Conservation (phyloP, 176 grass and related monocot species). For the Juncus inflexus region DNA sequence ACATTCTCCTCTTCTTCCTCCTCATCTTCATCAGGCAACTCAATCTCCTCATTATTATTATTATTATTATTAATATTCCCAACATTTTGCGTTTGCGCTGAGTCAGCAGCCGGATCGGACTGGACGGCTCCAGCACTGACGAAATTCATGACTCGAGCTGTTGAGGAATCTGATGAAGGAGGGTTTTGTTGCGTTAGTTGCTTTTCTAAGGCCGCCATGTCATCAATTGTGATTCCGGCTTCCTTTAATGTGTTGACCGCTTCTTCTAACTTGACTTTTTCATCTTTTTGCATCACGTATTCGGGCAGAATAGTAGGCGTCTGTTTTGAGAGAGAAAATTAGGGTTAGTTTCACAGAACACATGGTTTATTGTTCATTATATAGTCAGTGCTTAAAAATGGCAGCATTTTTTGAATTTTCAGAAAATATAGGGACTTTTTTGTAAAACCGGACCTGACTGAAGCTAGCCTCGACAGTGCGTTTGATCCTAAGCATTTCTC, state of each 20-base stretch:
- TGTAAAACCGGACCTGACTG: constrained; percentile 55
- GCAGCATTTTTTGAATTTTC: too few species aligned
- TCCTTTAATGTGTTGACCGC: constrained; percentile 76
- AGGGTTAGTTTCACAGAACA: background rate
- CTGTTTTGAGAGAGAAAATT: constrained; percentile 32
- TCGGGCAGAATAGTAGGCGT: constrained; percentile 87
- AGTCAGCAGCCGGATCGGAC: constrained; percentile 35
- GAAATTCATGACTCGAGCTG: constrained; percentile 61
- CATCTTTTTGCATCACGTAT: constrained; percentile 86
- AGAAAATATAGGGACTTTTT: too few species aligned
- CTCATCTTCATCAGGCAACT: constrained; percentile 71
- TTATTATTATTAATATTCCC: constrained; percentile 44
- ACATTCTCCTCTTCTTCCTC: constrained; percentile 79
- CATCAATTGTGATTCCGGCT: constrained; percentile 64
- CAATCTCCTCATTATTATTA: constrained; percentile 78
- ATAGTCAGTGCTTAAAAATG: too few species aligned
- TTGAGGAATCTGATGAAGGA: constrained; percentile 13
- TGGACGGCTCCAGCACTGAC: constrained; percentile 65
- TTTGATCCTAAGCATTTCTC: constrained; percentile 90
- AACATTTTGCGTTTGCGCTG: constrained; percentile 19
- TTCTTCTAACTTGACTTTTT: constrained; percentile 80
- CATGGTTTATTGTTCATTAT: too few species aligned
- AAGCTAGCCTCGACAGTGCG: constrained; percentile 74
- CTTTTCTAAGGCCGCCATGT: constrained; percentile 88
- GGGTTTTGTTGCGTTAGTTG: constrained; percentile 44